These are phyloP conservation scores for Exserohilum turcica DNA, from an alignment of 2,329 filamentous ascomycete species.

Conservation along the genomic window DNA sequence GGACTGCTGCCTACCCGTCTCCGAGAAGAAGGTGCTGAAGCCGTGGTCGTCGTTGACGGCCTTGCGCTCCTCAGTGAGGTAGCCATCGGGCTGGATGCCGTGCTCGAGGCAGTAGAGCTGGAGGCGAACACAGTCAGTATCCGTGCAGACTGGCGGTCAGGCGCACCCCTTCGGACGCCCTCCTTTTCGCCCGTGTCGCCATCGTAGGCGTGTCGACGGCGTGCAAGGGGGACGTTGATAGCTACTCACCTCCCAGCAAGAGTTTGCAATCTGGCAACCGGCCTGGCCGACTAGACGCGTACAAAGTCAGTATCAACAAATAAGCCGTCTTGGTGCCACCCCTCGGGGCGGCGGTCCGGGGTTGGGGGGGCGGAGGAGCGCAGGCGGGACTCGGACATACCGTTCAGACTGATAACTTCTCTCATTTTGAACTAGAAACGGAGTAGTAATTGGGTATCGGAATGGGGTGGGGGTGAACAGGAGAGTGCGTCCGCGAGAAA, in stretches of 20 bases:
- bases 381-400: conserved; percentile 61
- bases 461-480: conserved; percentile 40
- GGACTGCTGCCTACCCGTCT: conserved; percentile 74
- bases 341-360: conserved; percentile 52
- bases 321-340: conserved; percentile 26
- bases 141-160: conserved; percentile 37
- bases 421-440: conserved; percentile 71
- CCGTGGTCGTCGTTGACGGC: conserved; percentile 89
- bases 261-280: conserved; percentile 99
- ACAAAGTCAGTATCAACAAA: conserved; percentile 58
- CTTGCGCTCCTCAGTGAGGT: conserved; percentile 98
- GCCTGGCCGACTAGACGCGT: conserved; percentile 89
- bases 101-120: conserved; percentile 99
- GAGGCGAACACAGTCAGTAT: conserved; percentile 32
- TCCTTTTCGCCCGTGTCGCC: conserved; percentile 19
- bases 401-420: conserved; percentile 99
- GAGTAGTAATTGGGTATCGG: conserved; percentile 41
- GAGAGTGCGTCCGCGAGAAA: conserved; percentile 23
- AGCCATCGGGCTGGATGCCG: conserved; percentile 98
- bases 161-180: conserved; percentile 37
- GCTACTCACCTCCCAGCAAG: conserved; percentile 97
- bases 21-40: conserved; percentile 99
- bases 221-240: neutral
- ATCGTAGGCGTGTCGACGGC: conserved; percentile 11
- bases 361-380: too few species aligned